Evolutionary conservation across 345 rosid genomes (phyloP).

Genomic region (Citrus cavaleriei): DNA sequence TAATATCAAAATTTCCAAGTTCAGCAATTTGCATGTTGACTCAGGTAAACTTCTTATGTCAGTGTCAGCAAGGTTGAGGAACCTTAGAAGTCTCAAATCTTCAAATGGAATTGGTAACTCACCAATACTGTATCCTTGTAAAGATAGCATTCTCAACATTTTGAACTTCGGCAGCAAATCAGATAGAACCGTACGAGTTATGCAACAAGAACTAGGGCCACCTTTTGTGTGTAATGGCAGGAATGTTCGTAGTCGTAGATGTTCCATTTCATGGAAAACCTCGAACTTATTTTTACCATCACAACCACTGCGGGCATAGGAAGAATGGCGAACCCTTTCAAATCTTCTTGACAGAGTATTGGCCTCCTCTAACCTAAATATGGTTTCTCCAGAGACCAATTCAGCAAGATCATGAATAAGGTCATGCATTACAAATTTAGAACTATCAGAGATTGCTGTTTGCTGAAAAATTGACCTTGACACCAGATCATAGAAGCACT

Average conservation of each 20-base stretch:
- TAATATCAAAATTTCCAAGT: too few species aligned
- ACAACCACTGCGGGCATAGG: rapidly evolving
- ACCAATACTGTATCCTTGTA: too few species aligned
- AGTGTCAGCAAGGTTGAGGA: too few species aligned
- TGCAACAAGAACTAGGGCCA: rapidly evolving
- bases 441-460: not conserved
- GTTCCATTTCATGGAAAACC: not conserved
- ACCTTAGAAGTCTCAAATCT: too few species aligned
- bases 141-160: too few species aligned
- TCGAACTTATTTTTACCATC: not conserved
- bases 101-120: too few species aligned
- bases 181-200: too few species aligned
- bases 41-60: too few species aligned
- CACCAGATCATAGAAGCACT: not conserved
- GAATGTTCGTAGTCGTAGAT: slow-evolving; percentile 22
- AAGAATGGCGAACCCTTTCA: not conserved
- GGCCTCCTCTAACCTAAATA: not conserved
- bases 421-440: not conserved
- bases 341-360: not conserved
- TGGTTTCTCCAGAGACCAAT: not conserved
- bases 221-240: not conserved
- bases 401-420: not conserved
- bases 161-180: too few species aligned
- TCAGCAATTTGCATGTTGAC: too few species aligned
- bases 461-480: slow-evolving; percentile 20